phyloP scores from a whole-genome alignment of 441 rosid species.

The Croton laevigatus region DNA sequence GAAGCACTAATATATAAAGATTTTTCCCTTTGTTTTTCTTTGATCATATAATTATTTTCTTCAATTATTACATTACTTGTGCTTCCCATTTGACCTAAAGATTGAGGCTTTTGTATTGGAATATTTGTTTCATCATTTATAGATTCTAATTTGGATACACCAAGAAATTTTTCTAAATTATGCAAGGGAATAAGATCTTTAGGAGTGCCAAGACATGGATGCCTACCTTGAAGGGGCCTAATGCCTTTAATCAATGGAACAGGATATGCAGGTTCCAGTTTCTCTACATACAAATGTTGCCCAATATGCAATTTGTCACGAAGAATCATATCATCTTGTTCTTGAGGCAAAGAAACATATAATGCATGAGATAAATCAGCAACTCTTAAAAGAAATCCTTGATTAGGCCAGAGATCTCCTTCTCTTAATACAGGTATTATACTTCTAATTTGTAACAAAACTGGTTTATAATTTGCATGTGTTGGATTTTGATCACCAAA shows the following conservation, averaged over 20 bases:
- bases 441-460: conserved; percentile 61
- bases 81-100: conserved; percentile 2
- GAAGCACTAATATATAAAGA: conserved; percentile 5
- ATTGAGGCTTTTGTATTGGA: conserved; percentile 28
- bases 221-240: conserved; percentile 57
- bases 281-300: conserved; percentile 52
- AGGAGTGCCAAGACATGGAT: conserved; percentile 43
- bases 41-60: not conserved
- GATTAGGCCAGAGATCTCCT: conserved; percentile 70
- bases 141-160: conserved; percentile 30
- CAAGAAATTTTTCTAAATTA: conserved; percentile 42
- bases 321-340: conserved; percentile 64
- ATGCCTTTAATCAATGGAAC: conserved; percentile 65
- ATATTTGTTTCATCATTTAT: conserved; percentile 24
- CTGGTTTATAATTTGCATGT: conserved; percentile 38
- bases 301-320: conserved; percentile 59
- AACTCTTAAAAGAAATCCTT: conserved; percentile 65
- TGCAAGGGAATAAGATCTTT: conserved; percentile 48
- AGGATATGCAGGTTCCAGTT: conserved; percentile 63
- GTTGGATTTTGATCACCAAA: conserved; percentile 28
- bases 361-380: conserved; percentile 61
- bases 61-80: conserved; percentile 1
- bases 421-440: conserved; percentile 62
- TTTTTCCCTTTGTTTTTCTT: conserved; percentile 3
- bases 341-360: conserved; percentile 61